Base-by-base conservation (phyloP, 140 eudicot genomes). In the Cichorium intybus region DNA sequence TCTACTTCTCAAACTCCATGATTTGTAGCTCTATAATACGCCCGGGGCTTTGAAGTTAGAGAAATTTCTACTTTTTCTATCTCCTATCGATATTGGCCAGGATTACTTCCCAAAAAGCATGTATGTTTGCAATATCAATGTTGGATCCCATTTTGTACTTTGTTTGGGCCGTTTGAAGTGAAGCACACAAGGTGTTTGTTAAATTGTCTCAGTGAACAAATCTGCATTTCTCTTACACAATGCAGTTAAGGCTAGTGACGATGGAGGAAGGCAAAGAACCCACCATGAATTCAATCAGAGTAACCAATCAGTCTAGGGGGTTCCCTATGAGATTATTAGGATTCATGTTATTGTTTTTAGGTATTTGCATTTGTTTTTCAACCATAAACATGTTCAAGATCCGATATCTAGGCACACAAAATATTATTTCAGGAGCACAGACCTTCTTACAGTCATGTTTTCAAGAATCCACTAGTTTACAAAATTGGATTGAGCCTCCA, bases 401-500 rank as follows among this genome's bases (percentile, higher is more conserved):
- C 23, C 74, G 77, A 34, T 79, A 82, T 57, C 66, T 85, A 48
- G 85, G 85, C 48, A 6, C 68, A 6, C 85, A 75, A 24, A 75
- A 68, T 55, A 69, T 75, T 43, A 71, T 78, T 11, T 67, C 80
- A 10, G 73, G 75, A 7, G 68, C 75, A 33, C 83, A 80, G 4
- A 59, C 79, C 6, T 66, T 75, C 49, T n/a, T 70, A 6, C 80
- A 70, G 26, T 74, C 94, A n/a, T 90, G 97, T 49, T 71, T 57
- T 46, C 73, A 72, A 55, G 75, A 74, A 24, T 65, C 79, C 18
- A 62, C 18, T 48, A 85, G 73, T 46, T 70, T 91, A 33, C 69
- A 53, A 5, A 75, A 62, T 20, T 91, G 86, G 91, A 82, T 91
- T 60, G 70, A 64, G 60, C 88, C 97, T 33, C 95, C 95, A 15